phyloP scores from a whole-genome alignment of 2,329 filamentous ascomycete species.

The Arthrobotrys iridis region DNA sequence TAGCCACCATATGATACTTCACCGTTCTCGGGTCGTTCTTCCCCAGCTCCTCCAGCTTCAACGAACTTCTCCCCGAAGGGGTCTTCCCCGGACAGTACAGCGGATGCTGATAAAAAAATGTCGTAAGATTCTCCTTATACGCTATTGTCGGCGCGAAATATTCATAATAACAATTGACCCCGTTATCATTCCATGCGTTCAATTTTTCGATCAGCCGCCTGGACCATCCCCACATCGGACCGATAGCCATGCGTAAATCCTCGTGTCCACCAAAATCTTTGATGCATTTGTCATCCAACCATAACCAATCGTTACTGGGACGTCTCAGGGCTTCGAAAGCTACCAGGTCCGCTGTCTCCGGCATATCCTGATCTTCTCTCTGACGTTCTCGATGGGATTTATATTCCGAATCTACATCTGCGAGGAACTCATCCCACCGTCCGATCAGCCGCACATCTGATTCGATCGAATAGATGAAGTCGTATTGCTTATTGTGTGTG shows the following conservation, averaged over 20 bases:
- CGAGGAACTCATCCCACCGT: constrained; percentile 25
- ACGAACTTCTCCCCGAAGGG: constrained; percentile 7
- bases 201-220: constrained; percentile 33
- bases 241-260: constrained; percentile 7
- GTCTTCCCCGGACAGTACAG: constrained; percentile 23
- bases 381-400: constrained; percentile 11
- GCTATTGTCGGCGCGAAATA: constrained; percentile 42
- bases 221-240: constrained; percentile 45
- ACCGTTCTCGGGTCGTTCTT: constrained; percentile 43
- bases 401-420: constrained; percentile 22
- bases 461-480: constrained; percentile 38
- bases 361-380: constrained; percentile 19
- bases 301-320: not conserved
- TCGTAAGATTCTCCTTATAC: constrained; percentile 26
- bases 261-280: constrained; percentile 17
- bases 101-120: constrained; percentile 50
- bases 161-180: constrained; percentile 43
- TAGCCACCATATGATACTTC: constrained; percentile 18
- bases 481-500: constrained; percentile 26
- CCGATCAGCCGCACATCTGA: constrained; percentile 28
- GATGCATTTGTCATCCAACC: constrained; percentile 19
- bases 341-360: constrained; percentile 7
- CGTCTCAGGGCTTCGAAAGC: not conserved
- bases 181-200: constrained; percentile 21
- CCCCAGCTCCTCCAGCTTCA: constrained; percentile 13